phyloP scores from a whole-genome alignment of 2,329 filamentous ascomycete species.

The Hypomyces perniciosus region DNA sequence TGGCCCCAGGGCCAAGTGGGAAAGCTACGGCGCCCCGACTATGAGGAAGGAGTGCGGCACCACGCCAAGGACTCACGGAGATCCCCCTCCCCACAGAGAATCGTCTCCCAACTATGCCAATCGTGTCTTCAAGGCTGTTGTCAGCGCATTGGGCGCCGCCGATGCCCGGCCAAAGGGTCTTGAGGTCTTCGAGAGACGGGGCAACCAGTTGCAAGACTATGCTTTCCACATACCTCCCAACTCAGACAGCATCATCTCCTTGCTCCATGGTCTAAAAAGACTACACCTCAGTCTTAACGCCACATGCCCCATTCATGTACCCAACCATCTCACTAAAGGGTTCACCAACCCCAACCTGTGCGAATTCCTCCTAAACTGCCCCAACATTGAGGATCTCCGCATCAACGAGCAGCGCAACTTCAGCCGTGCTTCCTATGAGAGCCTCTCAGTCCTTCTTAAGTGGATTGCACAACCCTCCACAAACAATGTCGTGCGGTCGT shows the following conservation, averaged over 20 bases:
- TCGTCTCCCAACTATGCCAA: constrained; percentile 19
- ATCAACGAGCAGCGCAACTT: constrained; percentile 13
- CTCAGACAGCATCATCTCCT: constrained; percentile 32
- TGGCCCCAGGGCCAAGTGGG: constrained; percentile 37
- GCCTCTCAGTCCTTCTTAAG: constrained; percentile 1
- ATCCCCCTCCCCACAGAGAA: not conserved
- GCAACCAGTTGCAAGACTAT: constrained; percentile 28
- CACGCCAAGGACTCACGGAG: not conserved
- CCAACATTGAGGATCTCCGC: constrained; percentile 9
- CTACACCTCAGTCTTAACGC: constrained; percentile 30
- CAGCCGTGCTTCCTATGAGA: not conserved
- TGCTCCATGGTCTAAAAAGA: constrained; percentile 41
- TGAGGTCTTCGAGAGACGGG: constrained; percentile 39
- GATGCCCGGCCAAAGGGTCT: constrained; percentile 34
- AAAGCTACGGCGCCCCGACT: constrained; percentile 47
- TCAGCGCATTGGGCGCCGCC: constrained; percentile 38
- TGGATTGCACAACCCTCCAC: constrained; percentile 10
- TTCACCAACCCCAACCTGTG: constrained; percentile 16
- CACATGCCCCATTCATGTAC: not conserved
- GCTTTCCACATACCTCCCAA: constrained; percentile 35
- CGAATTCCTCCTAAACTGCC: constrained; percentile 8
- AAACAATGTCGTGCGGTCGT: no score
- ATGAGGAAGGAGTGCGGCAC: constrained; percentile 30
- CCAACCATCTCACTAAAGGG: not conserved
- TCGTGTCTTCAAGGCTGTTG: constrained; percentile 34